Evolutionary conservation across 495 filamentous ascomycete species (phyloP).

Genomic region (Collariella sp.): DNA sequence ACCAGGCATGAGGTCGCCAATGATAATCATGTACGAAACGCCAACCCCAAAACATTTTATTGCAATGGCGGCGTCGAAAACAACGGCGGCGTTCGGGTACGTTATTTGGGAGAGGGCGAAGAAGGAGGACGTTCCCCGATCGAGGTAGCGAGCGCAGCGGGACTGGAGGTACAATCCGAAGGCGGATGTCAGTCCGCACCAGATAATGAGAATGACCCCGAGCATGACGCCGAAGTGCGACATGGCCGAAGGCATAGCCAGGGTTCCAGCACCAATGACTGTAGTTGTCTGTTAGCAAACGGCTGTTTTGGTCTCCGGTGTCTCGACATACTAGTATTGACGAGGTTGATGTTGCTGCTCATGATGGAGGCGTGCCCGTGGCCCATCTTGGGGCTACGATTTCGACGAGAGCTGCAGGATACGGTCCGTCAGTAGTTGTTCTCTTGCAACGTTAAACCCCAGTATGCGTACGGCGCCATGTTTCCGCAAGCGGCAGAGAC

Average conservation of each 20-base stretch:
- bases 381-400: conserved; percentile 35
- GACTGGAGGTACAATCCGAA: conserved; percentile 94
- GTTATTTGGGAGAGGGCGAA: conserved; percentile 92
- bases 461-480: conserved; percentile 34
- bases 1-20: conserved; percentile 95
- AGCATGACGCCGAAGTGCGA: conserved; percentile 83
- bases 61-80: conserved; percentile 93
- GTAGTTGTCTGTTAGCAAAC: background rate
- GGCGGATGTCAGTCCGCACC: conserved; percentile 79
- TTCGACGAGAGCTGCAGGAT: conserved; percentile 24
- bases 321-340: conserved; percentile 76
- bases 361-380: conserved; percentile 75
- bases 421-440: background rate
- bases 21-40: conserved; percentile 96
- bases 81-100: conserved; percentile 89
- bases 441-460: background rate
- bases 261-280: conserved; percentile 90
- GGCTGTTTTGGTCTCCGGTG: background rate
- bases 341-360: conserved; percentile 86
- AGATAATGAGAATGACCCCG: conserved; percentile 75
- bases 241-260: conserved; percentile 90
- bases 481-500: conserved; percentile 23
- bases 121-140: conserved; percentile 71
- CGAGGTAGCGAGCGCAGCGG: conserved; percentile 83
- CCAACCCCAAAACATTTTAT: conserved; percentile 98